Evolutionary conservation across 2,329 filamentous ascomycete species (phyloP), one percentile per base, ranked within the genome.

Genomic region (Colletotrichum tamarilloi): DNA sequence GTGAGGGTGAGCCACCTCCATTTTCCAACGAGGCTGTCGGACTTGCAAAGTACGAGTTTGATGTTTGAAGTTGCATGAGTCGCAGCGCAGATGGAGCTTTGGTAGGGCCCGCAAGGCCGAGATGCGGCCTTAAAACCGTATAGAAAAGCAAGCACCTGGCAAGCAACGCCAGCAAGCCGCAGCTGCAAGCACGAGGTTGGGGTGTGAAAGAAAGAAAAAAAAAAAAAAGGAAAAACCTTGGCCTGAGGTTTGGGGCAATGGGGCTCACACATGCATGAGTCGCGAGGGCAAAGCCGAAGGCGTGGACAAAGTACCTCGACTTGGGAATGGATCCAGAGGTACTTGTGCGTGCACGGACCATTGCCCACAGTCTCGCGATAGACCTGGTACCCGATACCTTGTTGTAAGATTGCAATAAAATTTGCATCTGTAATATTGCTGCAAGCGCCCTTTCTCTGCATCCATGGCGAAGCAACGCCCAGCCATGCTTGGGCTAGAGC

Each of bases 11-110:
- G 42, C 28, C 28, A 66, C 19, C 42, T 49, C 42, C 42, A 49
- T 49, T 3, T 49, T 38, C 60, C 42, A 22, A 56, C 67, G 55
- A 73, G 70, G 70, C 70, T 73, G 67, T 69, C 67, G 60, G 42
- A 53, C 55, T 62, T 28, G 32, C 32, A 35, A 12, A 35, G 32
- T 42, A 16, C 32, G 46, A n/a, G 6, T 63, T 22, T n/a, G 30
- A 55, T 70, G 67, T 70, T 73, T 73, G 70, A 73, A 52, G 67
- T 73, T 49, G 53, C 70, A 70, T 73, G 70, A 73, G 70, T 73
- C 70, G 67, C 56, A 62, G 67, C 35, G 60, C 35, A 52, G 60
- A 49, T 70, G 67, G 70, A 73, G 64, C 55, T 63, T 28, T 63
- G 12, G n/a, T 12, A 65, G 55, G 26, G 46, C 60, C 70, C 70